Evolutionary conservation across 2,329 filamentous ascomycete species (phyloP).

Genomic region (Lachnellula willkommii): DNA sequence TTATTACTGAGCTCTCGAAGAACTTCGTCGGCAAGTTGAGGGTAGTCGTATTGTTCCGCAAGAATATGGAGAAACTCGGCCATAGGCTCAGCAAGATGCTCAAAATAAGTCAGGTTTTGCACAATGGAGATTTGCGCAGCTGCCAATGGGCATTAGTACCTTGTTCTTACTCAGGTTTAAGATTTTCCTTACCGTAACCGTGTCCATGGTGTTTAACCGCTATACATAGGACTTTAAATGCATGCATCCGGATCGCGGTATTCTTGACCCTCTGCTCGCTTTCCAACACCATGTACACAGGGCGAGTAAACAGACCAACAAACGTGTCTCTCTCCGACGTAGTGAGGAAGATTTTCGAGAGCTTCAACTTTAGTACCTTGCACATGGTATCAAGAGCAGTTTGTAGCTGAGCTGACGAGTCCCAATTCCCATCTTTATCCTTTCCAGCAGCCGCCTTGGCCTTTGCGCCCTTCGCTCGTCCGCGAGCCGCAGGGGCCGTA

Average conservation of each 20-base stretch:
- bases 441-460: conserved; percentile 59
- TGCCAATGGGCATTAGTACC: conserved; percentile 38
- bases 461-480: conserved; percentile 68
- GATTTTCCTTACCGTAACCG: conserved; percentile 69
- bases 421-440: conserved; percentile 73
- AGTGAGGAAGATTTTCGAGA: conserved; percentile 88
- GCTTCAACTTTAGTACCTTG: conserved; percentile 88
- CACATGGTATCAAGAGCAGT: conserved; percentile 89
- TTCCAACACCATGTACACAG: conserved; percentile 89
- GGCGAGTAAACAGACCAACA: conserved; percentile 82
- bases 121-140: conserved; percentile 96
- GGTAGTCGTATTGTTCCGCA: conserved; percentile 95
- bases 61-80: conserved; percentile 96
- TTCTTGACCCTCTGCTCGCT: conserved; percentile 89
- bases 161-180: conserved; percentile 8
- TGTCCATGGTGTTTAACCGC: conserved; percentile 97
- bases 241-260: conserved; percentile 87
- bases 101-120: conserved; percentile 95
- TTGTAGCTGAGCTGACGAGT: conserved; percentile 82
- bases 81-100: conserved; percentile 98
- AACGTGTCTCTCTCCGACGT: conserved; percentile 96
- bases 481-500: conserved; percentile 62
- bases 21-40: conserved; percentile 89
- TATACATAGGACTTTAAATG: conserved; percentile 93
- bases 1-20: conserved; percentile 92